phyloP scores from a whole-genome alignment of 108 stramenopile genomes.

The Fragilaria radians region DNA sequence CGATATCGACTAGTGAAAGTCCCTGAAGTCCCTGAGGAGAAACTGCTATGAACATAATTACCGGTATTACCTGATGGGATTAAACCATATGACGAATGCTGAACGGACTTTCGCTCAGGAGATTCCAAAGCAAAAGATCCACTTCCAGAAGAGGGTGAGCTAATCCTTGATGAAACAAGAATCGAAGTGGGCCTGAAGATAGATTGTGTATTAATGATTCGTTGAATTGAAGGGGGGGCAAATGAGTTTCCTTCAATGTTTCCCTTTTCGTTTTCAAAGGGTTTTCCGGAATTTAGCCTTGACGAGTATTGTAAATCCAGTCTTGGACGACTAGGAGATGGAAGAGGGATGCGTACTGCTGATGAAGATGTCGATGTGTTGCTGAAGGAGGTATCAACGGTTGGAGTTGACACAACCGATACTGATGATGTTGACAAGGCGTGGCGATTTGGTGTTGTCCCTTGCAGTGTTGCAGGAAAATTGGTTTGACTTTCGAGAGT shows the following conservation, averaged over 20 bases:
- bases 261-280: not conserved
- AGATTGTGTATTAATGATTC: conserved; percentile 13
- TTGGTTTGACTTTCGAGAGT: too few relatives aligned
- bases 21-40: not conserved
- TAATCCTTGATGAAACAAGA: conserved; percentile 5
- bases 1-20: conserved; percentile 1
- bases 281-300: conserved; percentile 19
- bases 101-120: not conserved
- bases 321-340: conserved; percentile 42
- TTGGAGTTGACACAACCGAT: conserved; percentile 5
- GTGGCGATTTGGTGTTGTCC: too few relatives aligned
- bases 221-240: conserved; percentile 26
- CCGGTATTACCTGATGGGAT: not conserved
- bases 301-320: conserved; percentile 53
- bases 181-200: conserved; percentile 48
- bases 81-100: not conserved
- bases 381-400: not conserved
- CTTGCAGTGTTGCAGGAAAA: too few relatives aligned
- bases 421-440: conserved; percentile 6
- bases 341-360: conserved; percentile 14
- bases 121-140: conserved; percentile 7
- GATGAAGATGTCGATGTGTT: not conserved
- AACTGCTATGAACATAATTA: not conserved
- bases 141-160: conserved; percentile 1
- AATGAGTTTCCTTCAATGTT: not conserved